These are phyloP conservation scores for Xylariaceae sp. DNA, from an alignment of 2,329 filamentous ascomycete species.

Conservation along the genomic window DNA sequence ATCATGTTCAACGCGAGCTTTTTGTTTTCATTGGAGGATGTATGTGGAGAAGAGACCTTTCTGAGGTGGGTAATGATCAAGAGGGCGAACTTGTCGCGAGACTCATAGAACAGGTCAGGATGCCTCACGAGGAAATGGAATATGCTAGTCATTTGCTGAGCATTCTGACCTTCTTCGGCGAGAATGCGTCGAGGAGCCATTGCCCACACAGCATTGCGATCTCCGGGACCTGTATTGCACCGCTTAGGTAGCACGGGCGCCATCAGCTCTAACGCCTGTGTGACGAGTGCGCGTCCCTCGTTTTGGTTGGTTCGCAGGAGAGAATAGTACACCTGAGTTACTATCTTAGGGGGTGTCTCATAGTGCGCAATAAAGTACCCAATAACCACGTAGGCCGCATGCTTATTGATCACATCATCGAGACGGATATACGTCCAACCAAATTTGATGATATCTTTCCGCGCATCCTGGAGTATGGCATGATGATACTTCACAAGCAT, in stretches of 20 bases:
- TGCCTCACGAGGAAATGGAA: constrained; percentile 95
- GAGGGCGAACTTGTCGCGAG: constrained; percentile 82
- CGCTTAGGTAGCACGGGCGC: constrained; percentile 90
- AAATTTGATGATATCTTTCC: constrained; percentile 99
- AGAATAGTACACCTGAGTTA: constrained; percentile 89
- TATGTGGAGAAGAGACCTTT: constrained; percentile 81
- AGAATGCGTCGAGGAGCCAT: constrained; percentile 86
- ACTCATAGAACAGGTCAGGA: constrained; percentile 90
- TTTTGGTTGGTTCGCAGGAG: constrained; percentile 91
- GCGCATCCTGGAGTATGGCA: constrained; percentile 78
- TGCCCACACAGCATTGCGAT: constrained; percentile 81
- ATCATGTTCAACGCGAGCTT: constrained; percentile 89
- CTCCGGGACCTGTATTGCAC: constrained; percentile 62
- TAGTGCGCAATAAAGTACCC: constrained; percentile 97
- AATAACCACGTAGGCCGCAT: constrained; percentile 94
- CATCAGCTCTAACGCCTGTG: constrained; percentile 89
- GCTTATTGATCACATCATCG: constrained; percentile 99
- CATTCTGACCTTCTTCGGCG: constrained; percentile 89
- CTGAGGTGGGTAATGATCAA: constrained; percentile 84
- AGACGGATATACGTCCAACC: constrained; percentile 97
- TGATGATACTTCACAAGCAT: constrained; percentile 95
- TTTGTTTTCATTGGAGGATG: constrained; percentile 85
- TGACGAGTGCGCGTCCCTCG: constrained; percentile 86
- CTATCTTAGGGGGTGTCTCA: constrained; percentile 94
- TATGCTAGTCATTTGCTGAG: constrained; percentile 94